These are phyloP conservation scores for Brassica nigra DNA, from an alignment of 345 rosid genomes.

Conservation along the genomic window DNA sequence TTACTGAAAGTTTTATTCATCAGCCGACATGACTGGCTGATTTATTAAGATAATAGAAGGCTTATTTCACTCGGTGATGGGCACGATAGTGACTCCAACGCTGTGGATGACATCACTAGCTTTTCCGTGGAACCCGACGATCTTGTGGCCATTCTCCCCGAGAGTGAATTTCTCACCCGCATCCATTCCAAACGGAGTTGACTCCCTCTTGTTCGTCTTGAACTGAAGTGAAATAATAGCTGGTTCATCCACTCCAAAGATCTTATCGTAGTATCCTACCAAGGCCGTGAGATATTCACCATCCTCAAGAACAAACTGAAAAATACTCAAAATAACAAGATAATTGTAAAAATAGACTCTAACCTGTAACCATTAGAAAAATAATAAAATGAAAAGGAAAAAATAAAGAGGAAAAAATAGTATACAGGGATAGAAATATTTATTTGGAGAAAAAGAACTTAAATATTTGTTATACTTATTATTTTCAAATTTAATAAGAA, in stretches of 20 bases:
- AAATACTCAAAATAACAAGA: not conserved
- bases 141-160: conserved; percentile 19
- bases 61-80: not conserved
- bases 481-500: too few species aligned
- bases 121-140: conserved; percentile 36
- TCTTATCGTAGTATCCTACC: conserved; percentile 29
- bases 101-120: conserved; percentile 11
- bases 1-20: not conserved
- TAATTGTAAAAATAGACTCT: not conserved
- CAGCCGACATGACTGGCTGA: not conserved
- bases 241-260: conserved; percentile 12
- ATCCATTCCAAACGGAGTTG: conserved; percentile 11
- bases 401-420: too few species aligned
- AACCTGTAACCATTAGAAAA: too few species aligned
- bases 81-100: not conserved
- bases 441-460: too few species aligned
- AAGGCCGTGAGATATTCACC: conserved; percentile 30
- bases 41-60: not conserved
- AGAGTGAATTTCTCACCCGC: conserved; percentile 22
- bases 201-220: conserved; percentile 40
- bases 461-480: too few species aligned
- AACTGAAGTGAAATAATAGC: conserved; percentile 12
- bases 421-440: too few species aligned
- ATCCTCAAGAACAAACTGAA: conserved; percentile 35
- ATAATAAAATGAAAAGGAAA: too few species aligned